Evolutionary conservation across 805 yeast genomes (phyloP).

Genomic region (Candida ovalis): DNA sequence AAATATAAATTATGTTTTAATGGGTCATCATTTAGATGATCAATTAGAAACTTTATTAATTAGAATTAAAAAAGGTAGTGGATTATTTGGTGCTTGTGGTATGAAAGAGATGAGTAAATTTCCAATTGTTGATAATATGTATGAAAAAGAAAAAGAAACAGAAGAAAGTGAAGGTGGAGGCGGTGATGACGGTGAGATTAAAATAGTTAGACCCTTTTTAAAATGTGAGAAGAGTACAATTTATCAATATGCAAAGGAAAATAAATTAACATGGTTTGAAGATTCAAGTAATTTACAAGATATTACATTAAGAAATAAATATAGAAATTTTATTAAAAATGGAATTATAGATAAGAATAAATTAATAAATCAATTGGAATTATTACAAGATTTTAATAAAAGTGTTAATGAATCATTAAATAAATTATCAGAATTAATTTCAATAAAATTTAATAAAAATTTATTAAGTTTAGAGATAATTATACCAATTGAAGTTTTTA

Average conservation of each 20-base stretch:
- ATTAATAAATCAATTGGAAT: constrained; percentile 11
- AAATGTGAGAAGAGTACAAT: constrained; percentile 41
- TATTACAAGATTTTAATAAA: constrained; percentile 9
- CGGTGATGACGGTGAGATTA: constrained; percentile 15
- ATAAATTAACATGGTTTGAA: constrained; percentile 59
- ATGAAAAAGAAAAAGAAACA: background rate
- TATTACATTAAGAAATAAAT: constrained; percentile 55
- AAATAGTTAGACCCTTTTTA: constrained; percentile 52
- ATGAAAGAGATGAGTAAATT: constrained; percentile 30
- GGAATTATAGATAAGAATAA: constrained; percentile 8
- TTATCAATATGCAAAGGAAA: constrained; percentile 39
- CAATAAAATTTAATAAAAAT: background rate
- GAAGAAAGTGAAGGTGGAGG: too few species aligned
- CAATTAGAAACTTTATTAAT: constrained; percentile 66
- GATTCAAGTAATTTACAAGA: constrained; percentile 60
- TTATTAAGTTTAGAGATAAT: constrained; percentile 13
- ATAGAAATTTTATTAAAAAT: constrained; percentile 35
- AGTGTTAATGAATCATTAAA: background rate
- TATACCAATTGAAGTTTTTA: constrained; percentile 16
- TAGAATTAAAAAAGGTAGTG: constrained; percentile 43
- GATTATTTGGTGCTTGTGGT: constrained; percentile 58
- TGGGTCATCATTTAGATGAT: constrained; percentile 72
- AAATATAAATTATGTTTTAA: constrained; percentile 37
- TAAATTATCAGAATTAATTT: constrained; percentile 9
- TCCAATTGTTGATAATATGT: constrained; percentile 8